These are phyloP conservation scores for Dentipellis sp. DNA, from an alignment of 768 basidiomycete genomes.

Conservation along the genomic window DNA sequence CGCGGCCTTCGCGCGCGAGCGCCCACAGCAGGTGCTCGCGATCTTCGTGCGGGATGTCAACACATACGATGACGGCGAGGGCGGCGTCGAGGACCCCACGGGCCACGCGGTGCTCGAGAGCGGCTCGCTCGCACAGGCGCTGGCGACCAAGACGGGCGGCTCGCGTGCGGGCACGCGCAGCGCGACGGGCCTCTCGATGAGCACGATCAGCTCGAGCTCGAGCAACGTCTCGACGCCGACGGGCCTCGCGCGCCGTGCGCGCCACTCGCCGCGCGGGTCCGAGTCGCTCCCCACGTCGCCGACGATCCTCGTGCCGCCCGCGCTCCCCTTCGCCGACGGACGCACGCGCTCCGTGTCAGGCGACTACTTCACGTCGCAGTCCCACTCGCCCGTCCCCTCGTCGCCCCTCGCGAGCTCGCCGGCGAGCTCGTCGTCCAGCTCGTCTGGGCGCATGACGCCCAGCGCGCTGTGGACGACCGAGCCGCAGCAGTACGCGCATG, in stretches of 20 bases:
- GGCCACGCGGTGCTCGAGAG: constrained; percentile 24
- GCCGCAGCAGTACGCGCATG: constrained; percentile 1
- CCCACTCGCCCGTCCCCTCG: not conserved
- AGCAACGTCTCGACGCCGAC: not conserved
- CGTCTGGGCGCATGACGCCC: not conserved
- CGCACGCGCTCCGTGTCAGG: not conserved
- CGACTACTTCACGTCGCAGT: not conserved
- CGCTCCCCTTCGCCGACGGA: not conserved
- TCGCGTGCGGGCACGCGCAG: constrained; percentile 1
- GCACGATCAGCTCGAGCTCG: not conserved
- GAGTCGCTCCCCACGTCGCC: not conserved
- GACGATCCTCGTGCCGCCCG: not conserved
- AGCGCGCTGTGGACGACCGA: not conserved
- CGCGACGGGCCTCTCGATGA: constrained; percentile 1
- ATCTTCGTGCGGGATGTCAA: constrained; percentile 80
- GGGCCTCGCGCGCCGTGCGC: not conserved
- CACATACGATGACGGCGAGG: constrained; percentile 21
- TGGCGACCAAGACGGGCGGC: not conserved
- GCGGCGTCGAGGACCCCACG: constrained; percentile 53
- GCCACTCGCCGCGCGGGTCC: not conserved
- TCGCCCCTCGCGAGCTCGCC: not conserved
- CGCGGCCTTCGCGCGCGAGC: constrained; percentile 59
- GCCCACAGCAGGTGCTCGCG: constrained; percentile 60
- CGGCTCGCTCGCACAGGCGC: not conserved
- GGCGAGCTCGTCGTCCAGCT: not conserved